A percentile compares a stretch with the other conserved stretches of the same genome.
Conservation (phyloP, 1,139 yeast genomes). For the Dujonia santamariae region DNA sequence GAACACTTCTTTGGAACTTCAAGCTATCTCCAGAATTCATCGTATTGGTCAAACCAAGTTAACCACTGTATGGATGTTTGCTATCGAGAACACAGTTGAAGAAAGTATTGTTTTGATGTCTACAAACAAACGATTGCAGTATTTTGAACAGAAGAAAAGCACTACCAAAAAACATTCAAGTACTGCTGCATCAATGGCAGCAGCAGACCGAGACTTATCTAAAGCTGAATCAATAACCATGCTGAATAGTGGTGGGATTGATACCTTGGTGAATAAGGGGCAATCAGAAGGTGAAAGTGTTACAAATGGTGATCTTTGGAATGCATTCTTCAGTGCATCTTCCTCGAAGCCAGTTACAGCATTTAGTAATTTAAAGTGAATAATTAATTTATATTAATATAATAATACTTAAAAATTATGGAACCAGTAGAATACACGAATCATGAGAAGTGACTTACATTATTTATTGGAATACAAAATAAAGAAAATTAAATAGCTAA, state of each 20-base stretch:
- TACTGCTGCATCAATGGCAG: constrained; percentile 6
- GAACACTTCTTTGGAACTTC: constrained; percentile 83
- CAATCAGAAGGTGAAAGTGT: constrained; percentile 55
- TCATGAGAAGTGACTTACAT: no score
- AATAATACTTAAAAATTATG: no score
- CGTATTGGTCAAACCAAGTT: constrained; percentile 81
- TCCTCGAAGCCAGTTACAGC: background rate
- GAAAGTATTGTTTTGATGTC: constrained; percentile 72
- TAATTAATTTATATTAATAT: no score
- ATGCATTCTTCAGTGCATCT: constrained; percentile 47
- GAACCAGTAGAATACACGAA: no score
- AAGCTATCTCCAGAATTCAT: constrained; percentile 89
- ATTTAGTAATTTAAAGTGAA: no score
- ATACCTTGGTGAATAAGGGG: constrained; percentile 37
- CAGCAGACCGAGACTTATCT: constrained; percentile 16
- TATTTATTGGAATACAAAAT: no score
- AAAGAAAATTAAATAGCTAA: constrained; percentile 38
- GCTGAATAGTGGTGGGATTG: constrained; percentile 38
- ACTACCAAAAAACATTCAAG: background rate
- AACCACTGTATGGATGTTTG: constrained; percentile 91
- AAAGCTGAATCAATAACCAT: constrained; percentile 37
- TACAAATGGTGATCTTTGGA: constrained; percentile 56
- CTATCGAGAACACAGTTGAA: constrained; percentile 83
- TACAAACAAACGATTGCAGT: constrained; percentile 47
- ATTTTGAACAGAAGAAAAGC: constrained; percentile 17